Evolutionary conservation across 148 eudicot species (phyloP), one percentile per base, ranked within the genome.

Genomic region (Chenopodium berlandieri): DNA sequence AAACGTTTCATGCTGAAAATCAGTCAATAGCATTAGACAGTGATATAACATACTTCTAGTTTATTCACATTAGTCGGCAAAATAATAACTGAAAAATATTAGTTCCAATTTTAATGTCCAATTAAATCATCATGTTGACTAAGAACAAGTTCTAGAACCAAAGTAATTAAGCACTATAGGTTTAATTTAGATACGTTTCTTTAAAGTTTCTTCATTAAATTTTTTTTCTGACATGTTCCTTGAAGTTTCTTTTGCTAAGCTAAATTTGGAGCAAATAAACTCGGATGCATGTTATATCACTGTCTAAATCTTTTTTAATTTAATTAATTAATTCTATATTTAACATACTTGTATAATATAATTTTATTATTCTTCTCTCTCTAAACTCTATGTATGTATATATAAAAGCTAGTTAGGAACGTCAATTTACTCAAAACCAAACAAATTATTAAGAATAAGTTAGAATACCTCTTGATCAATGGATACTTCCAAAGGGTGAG

Each of bases 401-500:
- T 27, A 30, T 67, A 67, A 4, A 67, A 12, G 34, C 71, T 67
- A 4, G 14, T 27, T 9, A 58, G 23, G 23, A 20, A 62, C 65
- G 0, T 22, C 25, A 62, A 62, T 20, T 20, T 62, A n/a, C 19
- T 30, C n/a, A 22, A 27, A 22, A 71, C 16, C 75, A 19, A 71
- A 1, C 16, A 40, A 47, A 73, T 14, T 47, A 48, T 2, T 20
- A 44, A 72, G 27, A 30, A 72, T 9, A 58, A 52, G 12, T 1
- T 37, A 58, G 2, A 16, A 9, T 3, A 13, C 31, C 20, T 71
- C 25, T 44, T 40, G 17, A 58, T 69, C 77, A 47, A 86, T 86
- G 88, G 88, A 77, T 60, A 77, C 34, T 62, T 66, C 46, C 31
- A 72, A 71, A 31, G 78, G 81, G 88, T 82, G 67, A 69, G 30